phyloP scores from a whole-genome alignment of 163 green algal genomes.

The Volvox carteri region DNA sequence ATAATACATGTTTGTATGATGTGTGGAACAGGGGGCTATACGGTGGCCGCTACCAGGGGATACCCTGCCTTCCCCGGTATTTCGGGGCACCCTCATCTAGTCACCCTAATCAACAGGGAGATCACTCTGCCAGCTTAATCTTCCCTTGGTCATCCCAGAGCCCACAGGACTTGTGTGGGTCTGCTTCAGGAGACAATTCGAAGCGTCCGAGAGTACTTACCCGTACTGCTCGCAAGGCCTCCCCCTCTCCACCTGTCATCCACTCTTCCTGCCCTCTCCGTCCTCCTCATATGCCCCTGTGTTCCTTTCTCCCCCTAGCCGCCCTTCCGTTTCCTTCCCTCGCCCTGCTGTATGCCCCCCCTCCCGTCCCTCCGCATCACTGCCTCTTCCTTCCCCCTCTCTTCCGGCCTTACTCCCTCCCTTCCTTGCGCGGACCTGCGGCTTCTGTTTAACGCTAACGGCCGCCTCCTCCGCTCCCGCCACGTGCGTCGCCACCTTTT shows the following conservation, averaged over 20 bases:
- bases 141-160: too few species aligned
- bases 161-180: too few species aligned
- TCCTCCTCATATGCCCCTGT: neutral
- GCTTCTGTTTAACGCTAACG: conserved; percentile 33
- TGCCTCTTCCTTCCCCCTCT: neutral
- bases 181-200: too few species aligned
- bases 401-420: neutral
- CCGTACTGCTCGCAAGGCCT: too few species aligned
- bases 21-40: too few species aligned
- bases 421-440: neutral
- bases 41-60: too few species aligned
- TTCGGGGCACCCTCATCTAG: too few species aligned
- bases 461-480: conserved; percentile 47
- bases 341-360: neutral
- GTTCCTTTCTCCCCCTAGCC: neutral
- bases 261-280: neutral
- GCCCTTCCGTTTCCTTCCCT: neutral
- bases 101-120: too few species aligned
- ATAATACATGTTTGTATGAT: too few species aligned
- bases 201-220: too few species aligned
- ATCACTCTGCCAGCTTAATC: too few species aligned
- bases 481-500: conserved; percentile 62
- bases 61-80: too few species aligned
- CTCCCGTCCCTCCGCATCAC: neutral
- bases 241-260: neutral